These are phyloP conservation scores for Cystofilobasidium ferigula DNA, from an alignment of 768 basidiomycete species.

Conservation along the genomic window DNA sequence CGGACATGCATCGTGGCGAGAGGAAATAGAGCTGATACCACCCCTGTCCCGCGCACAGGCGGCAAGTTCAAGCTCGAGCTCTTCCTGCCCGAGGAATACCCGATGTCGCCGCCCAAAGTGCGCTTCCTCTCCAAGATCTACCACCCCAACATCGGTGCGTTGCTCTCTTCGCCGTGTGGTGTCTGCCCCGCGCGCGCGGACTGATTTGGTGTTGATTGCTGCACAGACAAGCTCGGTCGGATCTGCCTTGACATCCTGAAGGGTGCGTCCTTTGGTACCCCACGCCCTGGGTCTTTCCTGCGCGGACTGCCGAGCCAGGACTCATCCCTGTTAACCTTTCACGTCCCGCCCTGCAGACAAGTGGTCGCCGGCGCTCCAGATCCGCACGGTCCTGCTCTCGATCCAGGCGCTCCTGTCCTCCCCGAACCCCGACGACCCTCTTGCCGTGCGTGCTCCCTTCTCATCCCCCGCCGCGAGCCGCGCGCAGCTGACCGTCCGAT, in stretches of 20 bases:
- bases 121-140: constrained; percentile 74
- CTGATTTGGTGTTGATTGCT: neutral
- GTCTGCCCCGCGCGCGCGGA: too few species aligned
- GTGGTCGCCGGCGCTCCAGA: constrained; percentile 98
- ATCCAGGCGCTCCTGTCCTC: constrained; percentile 92
- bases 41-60: constrained; percentile 45
- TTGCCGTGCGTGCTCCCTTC: constrained; percentile 27
- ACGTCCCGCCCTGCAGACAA: constrained; percentile 49
- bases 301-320: neutral
- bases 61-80: constrained; percentile 92
- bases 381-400: constrained; percentile 91
- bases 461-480: neutral
- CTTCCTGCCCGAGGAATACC: constrained; percentile 97
- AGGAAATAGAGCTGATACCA: too few species aligned
- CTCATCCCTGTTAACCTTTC: neutral
- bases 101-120: constrained; percentile 98
- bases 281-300: neutral
- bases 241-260: constrained; percentile 98
- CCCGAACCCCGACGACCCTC: constrained; percentile 62
- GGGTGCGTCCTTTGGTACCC: constrained; percentile 46
- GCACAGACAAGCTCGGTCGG: constrained; percentile 85
- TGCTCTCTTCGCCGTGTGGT: too few species aligned
- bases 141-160: constrained; percentile 91
- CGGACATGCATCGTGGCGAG: too few species aligned
- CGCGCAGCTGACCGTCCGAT: neutral